Percentiles rank a stretch among this genome's conserved stretches.
phyloP scores from a whole-genome alignment of 208 protist species.

The Blechomonas ayalai region DNA sequence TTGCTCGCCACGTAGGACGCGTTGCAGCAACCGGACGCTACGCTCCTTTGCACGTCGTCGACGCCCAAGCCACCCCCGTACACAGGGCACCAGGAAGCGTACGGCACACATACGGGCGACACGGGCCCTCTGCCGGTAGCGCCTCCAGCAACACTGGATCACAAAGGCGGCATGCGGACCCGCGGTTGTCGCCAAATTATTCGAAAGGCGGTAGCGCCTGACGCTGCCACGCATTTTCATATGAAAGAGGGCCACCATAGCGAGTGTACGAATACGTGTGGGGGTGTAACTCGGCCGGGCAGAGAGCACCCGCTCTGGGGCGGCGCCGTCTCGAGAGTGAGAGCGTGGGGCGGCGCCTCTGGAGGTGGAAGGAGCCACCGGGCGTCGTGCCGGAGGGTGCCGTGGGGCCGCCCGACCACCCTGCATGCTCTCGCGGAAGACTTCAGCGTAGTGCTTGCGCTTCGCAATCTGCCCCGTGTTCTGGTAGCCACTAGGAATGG shows the following conservation, averaged over 20 bases:
- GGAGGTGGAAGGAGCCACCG: too few relatives aligned
- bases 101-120: constrained; percentile 18
- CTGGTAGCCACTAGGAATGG: too few relatives aligned
- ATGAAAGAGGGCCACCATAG: constrained; percentile 13
- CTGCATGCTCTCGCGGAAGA: too few relatives aligned
- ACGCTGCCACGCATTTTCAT: constrained; percentile 21
- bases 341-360: too few relatives aligned
- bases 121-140: constrained; percentile 26
- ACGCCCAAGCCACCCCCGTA: constrained; percentile 24
- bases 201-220: constrained; percentile 11
- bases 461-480: too few relatives aligned
- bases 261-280: neutral
- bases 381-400: too few relatives aligned
- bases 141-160: constrained; percentile 65
- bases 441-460: too few relatives aligned
- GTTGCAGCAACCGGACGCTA: constrained; percentile 54
- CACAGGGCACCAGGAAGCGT: constrained; percentile 40
- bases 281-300: neutral
- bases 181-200: constrained; percentile 19
- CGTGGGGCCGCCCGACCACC: too few relatives aligned
- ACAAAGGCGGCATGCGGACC: constrained; percentile 47
- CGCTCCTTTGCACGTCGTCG: constrained; percentile 30
- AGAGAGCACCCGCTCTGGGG: neutral
- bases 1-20: constrained; percentile 45
- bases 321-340: neutral